These are phyloP conservation scores for Trichosanthes truncata DNA, from an alignment of 306 rosid species.

Conservation along the genomic window DNA sequence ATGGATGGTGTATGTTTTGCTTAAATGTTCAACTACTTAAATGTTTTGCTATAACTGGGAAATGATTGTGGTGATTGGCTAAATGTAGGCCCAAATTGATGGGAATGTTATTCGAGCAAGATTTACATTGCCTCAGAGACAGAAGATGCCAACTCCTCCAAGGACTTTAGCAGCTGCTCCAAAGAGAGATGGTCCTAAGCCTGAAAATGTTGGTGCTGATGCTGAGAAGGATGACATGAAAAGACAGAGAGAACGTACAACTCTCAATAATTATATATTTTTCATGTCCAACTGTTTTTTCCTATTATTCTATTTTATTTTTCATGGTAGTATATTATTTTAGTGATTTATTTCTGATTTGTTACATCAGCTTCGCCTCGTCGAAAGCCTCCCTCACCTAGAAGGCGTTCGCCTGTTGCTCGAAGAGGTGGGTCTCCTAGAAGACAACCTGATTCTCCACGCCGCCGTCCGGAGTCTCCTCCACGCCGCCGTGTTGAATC, in stretches of 20 bases:
- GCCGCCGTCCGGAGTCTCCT: slow-evolving; percentile 64
- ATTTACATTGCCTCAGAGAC: slow-evolving; percentile 82
- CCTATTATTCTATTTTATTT: neutral
- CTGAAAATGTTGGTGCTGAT: slow-evolving; percentile 58
- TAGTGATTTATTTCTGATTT: slow-evolving; percentile 15
- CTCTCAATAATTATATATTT: neutral
- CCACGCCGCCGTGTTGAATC: slow-evolving; percentile 65
- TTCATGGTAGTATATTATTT: neutral
- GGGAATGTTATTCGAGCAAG: slow-evolving; percentile 81
- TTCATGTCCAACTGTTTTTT: neutral
- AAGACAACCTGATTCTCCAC: slow-evolving; percentile 63
- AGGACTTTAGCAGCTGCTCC: slow-evolving; percentile 49
- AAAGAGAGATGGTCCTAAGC: slow-evolving; percentile 67
- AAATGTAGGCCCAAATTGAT: slow-evolving; percentile 90
- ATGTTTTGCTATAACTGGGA: neutral
- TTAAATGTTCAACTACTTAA: slow-evolving; percentile 2
- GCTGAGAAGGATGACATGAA: slow-evolving; percentile 71
- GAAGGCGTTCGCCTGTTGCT: slow-evolving; percentile 76
- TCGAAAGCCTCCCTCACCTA: slow-evolving; percentile 69
- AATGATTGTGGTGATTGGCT: slow-evolving; percentile 13
- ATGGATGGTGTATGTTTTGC: slow-evolving; percentile 90
- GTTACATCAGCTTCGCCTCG: slow-evolving; percentile 61
- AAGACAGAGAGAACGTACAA: slow-evolving; percentile 71
- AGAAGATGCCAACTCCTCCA: slow-evolving; percentile 66
- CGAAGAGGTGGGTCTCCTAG: slow-evolving; percentile 90